Evolutionary conservation across 2,329 filamentous ascomycete species (phyloP).

Genomic region (Penicillium sp.): DNA sequence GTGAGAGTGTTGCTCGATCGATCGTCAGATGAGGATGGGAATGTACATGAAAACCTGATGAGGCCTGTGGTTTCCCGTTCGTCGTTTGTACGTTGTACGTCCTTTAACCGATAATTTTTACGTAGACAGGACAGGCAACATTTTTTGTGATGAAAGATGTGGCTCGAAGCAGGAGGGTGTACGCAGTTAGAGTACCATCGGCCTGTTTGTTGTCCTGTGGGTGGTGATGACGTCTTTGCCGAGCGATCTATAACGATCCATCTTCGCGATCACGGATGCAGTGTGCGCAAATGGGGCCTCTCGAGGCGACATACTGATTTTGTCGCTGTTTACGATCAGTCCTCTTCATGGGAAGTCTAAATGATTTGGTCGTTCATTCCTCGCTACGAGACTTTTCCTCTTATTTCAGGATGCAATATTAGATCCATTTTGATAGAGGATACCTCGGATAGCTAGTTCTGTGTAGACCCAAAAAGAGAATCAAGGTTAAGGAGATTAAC

Average conservation of each 20-base stretch:
- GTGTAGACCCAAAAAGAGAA: too few relatives aligned
- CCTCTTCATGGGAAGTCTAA: background rate
- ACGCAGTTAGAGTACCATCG: background rate
- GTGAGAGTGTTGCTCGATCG: slow-evolving; percentile 4
- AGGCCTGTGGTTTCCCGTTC: background rate
- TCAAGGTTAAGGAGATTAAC: too few relatives aligned
- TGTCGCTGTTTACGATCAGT: background rate
- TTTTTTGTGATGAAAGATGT: background rate
- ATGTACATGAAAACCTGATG: too few relatives aligned
- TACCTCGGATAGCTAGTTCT: too few relatives aligned
- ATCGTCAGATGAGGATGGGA: background rate
- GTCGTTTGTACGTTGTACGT: background rate
- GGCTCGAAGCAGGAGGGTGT: too few relatives aligned
- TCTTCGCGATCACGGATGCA: background rate
- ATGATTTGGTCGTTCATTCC: background rate
- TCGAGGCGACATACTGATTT: background rate
- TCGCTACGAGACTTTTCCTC: too few relatives aligned
- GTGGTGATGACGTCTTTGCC: slow-evolving; percentile 2
- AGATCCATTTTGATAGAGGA: too few relatives aligned
- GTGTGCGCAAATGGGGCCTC: background rate
- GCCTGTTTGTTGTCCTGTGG: background rate
- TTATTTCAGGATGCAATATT: too few relatives aligned
- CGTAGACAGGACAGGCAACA: too few relatives aligned
- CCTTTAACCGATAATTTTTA: too few relatives aligned
- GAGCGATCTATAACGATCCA: background rate